Base-by-base conservation (phyloP, 2,329 filamentous ascomycete species). In the Epichloe gansuensis region DNA sequence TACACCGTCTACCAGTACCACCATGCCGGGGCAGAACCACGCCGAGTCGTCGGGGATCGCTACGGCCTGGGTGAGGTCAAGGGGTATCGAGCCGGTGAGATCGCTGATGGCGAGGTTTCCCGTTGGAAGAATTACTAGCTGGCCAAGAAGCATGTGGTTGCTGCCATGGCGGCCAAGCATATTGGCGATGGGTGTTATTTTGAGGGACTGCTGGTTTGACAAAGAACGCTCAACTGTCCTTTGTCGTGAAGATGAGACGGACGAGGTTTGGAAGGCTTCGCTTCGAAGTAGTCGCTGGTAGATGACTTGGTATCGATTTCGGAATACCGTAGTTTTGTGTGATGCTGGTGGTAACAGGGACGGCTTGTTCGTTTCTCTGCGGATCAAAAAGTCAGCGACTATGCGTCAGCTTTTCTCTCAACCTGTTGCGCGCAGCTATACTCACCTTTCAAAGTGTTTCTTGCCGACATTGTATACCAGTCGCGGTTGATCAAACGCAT, bases 21-120 rank as follows among this genome's bases (percentile, higher is more conserved):
- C 87, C 89, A 97, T 97, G 3, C 94, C 94, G 0, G 93, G 90
- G 5, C 85, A 82, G 63, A 96, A 96, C 85, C 89, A 98, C 4
- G 87, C 85, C 25, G 87, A 89, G 62, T 91, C 84, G 54, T 89
- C 83, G 0, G 90, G 90, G 51, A 96, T 84, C 13, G 86, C 81
- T 23, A 83, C 81, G 0, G 91, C 88, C 61, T 91, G 85, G 21
- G 82, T 78, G 11, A 97, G 70, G 59, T 97, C 89, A 1, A 98
- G 74, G 2, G 81, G 76, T 60, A 98, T 95, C 50, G 87, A 91
- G 17, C 91, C 93, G 0, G 89, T 91, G 34, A 93, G 70, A 63
- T 98, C 93, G 58, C 85, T 88, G 23, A 98, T 78, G 2, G 88
- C 85, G 3, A 97, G 73, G 35, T 81, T 81, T 5, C 93, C 90